Conservation (phyloP, 306 rosid genomes). For the Bauhinia variegata region DNA sequence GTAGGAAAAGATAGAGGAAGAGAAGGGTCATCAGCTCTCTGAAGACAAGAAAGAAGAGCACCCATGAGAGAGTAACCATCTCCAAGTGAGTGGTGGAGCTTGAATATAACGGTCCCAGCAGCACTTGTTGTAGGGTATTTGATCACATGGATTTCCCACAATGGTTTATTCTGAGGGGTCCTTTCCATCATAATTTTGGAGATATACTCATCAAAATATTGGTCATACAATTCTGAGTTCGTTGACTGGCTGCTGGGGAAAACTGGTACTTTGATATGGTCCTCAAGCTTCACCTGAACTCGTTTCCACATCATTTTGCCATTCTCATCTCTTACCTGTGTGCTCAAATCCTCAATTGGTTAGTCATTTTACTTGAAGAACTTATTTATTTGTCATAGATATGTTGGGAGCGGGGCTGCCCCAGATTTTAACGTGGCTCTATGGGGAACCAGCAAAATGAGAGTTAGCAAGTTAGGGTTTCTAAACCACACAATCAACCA, state of each 20-base stretch:
- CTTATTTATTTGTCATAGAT: too few species aligned
- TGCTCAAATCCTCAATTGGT: background rate
- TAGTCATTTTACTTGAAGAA: too few species aligned
- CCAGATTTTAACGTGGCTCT: too few species aligned
- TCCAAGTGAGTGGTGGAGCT: conserved; percentile 56
- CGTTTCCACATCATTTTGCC: conserved; percentile 43
- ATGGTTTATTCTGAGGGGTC: conserved; percentile 35
- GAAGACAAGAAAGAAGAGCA: conserved; percentile 43
- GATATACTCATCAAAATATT: conserved; percentile 39
- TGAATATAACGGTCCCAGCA: conserved; percentile 37
- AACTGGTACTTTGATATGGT: conserved; percentile 40
- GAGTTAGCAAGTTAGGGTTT: too few species aligned
- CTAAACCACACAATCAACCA: too few species aligned
- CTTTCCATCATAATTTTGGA: conserved; percentile 19
- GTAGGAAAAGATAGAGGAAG: conserved; percentile 51
- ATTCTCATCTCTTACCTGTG: background rate
- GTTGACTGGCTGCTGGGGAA: conserved; percentile 22
- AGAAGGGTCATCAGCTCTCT: conserved; percentile 44
- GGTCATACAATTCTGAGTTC: conserved; percentile 12
- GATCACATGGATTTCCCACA: conserved; percentile 50
- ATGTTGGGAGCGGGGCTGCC: too few species aligned
- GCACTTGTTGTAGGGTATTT: conserved; percentile 49
- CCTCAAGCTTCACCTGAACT: conserved; percentile 39
- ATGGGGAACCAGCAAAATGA: too few species aligned
- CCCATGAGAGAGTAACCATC: conserved; percentile 57